Evolutionary conservation across 345 rosid species (phyloP), one percentile per base, ranked within the genome.

Genomic region (Citrus mangshanensis): DNA sequence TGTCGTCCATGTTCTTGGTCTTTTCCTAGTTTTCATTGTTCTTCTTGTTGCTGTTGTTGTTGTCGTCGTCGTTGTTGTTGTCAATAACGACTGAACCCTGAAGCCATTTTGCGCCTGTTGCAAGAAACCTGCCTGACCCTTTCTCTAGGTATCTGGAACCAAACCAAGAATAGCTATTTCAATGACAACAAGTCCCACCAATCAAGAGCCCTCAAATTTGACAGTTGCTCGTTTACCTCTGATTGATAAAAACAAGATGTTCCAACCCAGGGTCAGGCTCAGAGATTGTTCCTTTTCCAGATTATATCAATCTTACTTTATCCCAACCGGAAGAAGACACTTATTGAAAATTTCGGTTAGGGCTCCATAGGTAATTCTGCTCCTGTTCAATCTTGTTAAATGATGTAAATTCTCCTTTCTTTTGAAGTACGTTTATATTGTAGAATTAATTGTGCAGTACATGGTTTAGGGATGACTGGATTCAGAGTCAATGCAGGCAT

Each of bases 1-100:
- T 66, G 72, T 46, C 78, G 81, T 42, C 80, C 82, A 27, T 77
- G 83, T 77, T 71, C 76, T 61, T 79, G 85, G 27, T 75, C 74
- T 63, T 78, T 78, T 69, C 72, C 76, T 70, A 79, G 14, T 59
- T 69, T 58, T 49, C 42, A 10, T 71, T 68, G 61, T 64, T 37
- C 21, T 40, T 61, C 37, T 62, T 73, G 70, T 80, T 9, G 69
- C 56, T 73, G 73, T 80, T 9, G 69, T 65, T 37, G 65, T 8
- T 7, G 42, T 38, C 0, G 12, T 38, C 6, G 42, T 38, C 42
- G 2, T 38, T 9, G 13, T 58, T 46, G 72, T 66, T 28, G 77
- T 54, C 59, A 58, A 78, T 60, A 24, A n/a, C 7, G 13, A 32
- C 21, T 25, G 68, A 63, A 70, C 12, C 5, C 74, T 28, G 30